A percentile compares a stretch with the other conserved stretches of the same genome.
Evolutionary conservation across 2,329 filamentous ascomycete genomes (phyloP).

Genomic region (Xylariomycetidae sp.): DNA sequence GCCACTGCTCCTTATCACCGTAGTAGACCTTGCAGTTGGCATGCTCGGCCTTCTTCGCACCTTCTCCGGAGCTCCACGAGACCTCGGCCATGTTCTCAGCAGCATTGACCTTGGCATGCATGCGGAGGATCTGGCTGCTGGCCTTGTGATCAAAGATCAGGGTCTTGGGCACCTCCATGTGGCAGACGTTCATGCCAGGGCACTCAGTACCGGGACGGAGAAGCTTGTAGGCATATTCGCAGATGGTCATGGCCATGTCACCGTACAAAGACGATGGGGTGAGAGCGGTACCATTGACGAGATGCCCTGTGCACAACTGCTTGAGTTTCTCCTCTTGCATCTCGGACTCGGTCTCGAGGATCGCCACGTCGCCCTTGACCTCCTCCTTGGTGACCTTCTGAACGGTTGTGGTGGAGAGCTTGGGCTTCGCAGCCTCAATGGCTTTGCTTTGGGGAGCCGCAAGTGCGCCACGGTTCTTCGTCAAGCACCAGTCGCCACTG

Average conservation of each 20-base stretch:
- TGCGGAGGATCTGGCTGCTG: conserved; percentile 51
- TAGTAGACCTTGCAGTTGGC: conserved; percentile 56
- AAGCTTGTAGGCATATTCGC: conserved; percentile 62
- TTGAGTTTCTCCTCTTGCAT: conserved; percentile 58
- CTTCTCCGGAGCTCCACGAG: conserved; percentile 54
- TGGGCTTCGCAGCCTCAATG: conserved; percentile 36
- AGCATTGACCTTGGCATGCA: conserved; percentile 55
- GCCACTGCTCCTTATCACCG: conserved; percentile 54
- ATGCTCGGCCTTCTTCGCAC: conserved; percentile 53
- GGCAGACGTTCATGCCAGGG: conserved; percentile 56
- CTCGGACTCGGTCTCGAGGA: conserved; percentile 60
- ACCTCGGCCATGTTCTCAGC: conserved; percentile 49
- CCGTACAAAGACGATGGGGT: conserved; percentile 54
- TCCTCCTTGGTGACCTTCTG: conserved; percentile 59
- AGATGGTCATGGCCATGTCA: conserved; percentile 49
- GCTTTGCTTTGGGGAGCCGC: conserved; percentile 33
- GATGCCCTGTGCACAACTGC: conserved; percentile 56
- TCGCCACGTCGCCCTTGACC: conserved; percentile 52
- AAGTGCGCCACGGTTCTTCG: conserved; percentile 54
- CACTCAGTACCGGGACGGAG: conserved; percentile 49
- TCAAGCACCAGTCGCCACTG: conserved; percentile 51
- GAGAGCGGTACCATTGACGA: conserved; percentile 60
- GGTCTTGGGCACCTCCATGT: conserved; percentile 65
- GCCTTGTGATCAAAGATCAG: conserved; percentile 50
- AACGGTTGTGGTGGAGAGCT: conserved; percentile 59